Base-by-base conservation (phyloP, 208 protist species). In the Crithidia brevicula region DNA sequence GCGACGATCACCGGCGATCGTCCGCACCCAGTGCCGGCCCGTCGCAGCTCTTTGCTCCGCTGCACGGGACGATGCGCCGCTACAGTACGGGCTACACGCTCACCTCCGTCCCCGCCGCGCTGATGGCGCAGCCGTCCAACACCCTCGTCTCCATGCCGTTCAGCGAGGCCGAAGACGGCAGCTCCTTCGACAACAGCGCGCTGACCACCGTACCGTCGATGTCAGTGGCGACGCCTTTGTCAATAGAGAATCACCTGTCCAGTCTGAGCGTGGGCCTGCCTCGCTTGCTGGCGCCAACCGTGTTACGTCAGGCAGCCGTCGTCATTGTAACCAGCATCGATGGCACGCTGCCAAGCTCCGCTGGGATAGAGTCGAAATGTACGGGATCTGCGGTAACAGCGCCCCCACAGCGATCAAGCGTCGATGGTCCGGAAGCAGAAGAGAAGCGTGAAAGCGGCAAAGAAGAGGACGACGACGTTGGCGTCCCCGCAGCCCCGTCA, bases 11-110 rank as follows among this genome's bases (percentile, higher is more conserved):
- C 11, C 53, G 34, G 31, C 40, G 46, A 10, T 61, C 61, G 34
- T 66, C 54, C 6, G 18, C 51, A 2, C n/a, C 63, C 28, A 83
- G 77, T 38, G 50, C 40, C 54, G 77, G 65, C 13, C 67, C 77
- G 3, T 83, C 77, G 36, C 69, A 83, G 65, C 64, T 75, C 23
- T 83, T 72, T 56, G 42, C 53, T 33, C 78, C 78, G 33, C 43
- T 83, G 30, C 42, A 68, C 25, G 53, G 45, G n/a, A 27, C 51
- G 1, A 31, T 51, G 3, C 57, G 60, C n/a, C 76, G 56, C 50
- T 50, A 28, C 59, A 60, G 71, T 51, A 52, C 54, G n/a, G 62
- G 56, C 50, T 52, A 33, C 63, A 74, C 74, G 11, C 46, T 81
- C 27, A 36, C 62, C 42, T 77, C 65, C n/a, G 13, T 70, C 30